Evolutionary conservation across 2,329 filamentous ascomycete genomes (phyloP).

Genomic region (Fusarium paranaense): DNA sequence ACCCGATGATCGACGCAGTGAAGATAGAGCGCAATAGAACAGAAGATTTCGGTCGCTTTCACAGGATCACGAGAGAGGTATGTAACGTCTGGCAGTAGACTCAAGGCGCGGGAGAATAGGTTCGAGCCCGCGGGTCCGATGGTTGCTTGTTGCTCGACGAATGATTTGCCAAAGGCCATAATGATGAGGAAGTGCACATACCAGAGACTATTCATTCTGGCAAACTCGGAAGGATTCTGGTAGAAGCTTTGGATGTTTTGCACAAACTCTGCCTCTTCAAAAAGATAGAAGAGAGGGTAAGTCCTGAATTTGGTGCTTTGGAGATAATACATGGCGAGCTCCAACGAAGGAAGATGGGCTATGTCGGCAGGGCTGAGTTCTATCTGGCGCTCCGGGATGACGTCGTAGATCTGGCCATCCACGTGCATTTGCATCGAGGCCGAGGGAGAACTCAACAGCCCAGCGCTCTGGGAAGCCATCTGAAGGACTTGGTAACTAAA

Average conservation of each 20-base stretch:
- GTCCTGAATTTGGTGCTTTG: constrained; percentile 17
- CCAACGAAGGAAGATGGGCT: constrained; percentile 3
- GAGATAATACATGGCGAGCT: constrained; percentile 10
- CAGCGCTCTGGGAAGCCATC: neutral
- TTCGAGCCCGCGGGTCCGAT: constrained; percentile 12
- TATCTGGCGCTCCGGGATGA: neutral
- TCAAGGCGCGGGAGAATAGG: constrained; percentile 10
- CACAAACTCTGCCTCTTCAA: constrained; percentile 10
- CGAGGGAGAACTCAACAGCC: neutral
- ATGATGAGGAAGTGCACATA: constrained; percentile 14
- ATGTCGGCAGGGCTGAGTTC: neutral
- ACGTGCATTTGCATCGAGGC: constrained; percentile 7
- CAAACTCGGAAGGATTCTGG: neutral
- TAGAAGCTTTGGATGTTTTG: constrained; percentile 2
- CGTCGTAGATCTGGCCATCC: constrained; percentile 9
- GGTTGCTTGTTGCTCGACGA: neutral
- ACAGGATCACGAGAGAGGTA: constrained; percentile 11
- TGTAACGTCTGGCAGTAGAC: constrained; percentile 13
- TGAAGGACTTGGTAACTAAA: constrained; percentile 14
- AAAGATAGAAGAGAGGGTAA: constrained; percentile 11
- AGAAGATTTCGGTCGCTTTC: constrained; percentile 17
- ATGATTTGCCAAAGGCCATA: constrained; percentile 20
- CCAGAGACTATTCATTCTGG: constrained; percentile 4
- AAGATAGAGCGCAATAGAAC: constrained; percentile 14
- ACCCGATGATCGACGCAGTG: constrained; percentile 18